These are phyloP conservation scores for Copromyces sp. DNA, from an alignment of 495 filamentous ascomycete species.

Conservation along the genomic window DNA sequence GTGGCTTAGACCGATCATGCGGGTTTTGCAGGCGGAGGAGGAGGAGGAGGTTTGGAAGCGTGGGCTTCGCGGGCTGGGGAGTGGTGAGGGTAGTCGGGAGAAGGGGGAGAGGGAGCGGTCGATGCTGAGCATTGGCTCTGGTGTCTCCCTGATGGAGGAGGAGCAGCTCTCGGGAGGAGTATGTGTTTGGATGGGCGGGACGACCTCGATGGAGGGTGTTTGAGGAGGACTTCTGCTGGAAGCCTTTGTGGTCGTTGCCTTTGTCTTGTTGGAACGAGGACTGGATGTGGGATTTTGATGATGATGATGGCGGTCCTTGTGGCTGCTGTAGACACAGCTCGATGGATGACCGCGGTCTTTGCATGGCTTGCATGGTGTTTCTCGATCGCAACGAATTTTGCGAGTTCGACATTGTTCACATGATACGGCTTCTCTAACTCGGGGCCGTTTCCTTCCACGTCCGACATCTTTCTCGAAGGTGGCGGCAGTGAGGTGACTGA, in stretches of 20 bases:
- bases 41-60: constrained; percentile 2
- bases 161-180: constrained; percentile 10
- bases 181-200: background rate
- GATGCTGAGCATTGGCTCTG: constrained; percentile 2
- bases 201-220: background rate
- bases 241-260: background rate
- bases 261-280: background rate
- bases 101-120: background rate
- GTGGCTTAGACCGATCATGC: constrained; percentile 14
- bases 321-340: constrained; percentile 8
- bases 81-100: background rate
- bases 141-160: constrained; percentile 5
- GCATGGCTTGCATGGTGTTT: constrained; percentile 36
- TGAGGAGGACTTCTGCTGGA: background rate
- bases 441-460: constrained; percentile 14
- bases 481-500: constrained; percentile 14
- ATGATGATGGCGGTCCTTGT: background rate
- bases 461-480: constrained; percentile 13
- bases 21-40: constrained; percentile 9
- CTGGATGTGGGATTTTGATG: background rate
- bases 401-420: constrained; percentile 39
- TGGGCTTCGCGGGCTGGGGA: background rate
- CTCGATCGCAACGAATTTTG: constrained; percentile 54
- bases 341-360: constrained; percentile 7
- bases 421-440: constrained; percentile 13